These are phyloP conservation scores for Gloeostereum incarnatum DNA, from an alignment of 768 basidiomycete genomes.

Conservation along the genomic window DNA sequence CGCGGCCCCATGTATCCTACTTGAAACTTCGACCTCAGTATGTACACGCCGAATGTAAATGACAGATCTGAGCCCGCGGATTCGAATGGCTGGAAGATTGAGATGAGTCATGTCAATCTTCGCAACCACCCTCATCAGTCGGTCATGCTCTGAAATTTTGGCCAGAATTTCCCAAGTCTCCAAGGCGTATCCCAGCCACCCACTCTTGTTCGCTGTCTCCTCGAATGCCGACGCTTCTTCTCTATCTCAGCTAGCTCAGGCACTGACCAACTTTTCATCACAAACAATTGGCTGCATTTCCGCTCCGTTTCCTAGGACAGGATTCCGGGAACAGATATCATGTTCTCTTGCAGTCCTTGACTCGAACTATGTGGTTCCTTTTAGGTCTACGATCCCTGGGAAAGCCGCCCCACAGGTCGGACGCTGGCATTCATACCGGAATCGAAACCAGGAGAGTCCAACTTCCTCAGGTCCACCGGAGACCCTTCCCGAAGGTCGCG, in stretches of 20 bases:
- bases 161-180: constrained; percentile 22
- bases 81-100: too few species aligned
- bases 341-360: constrained; percentile 56
- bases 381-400: constrained; percentile 59
- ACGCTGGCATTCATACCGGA: constrained; percentile 56
- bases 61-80: too few species aligned
- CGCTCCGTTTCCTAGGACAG: constrained; percentile 29
- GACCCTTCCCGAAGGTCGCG: constrained; percentile 9
- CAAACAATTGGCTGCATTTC: constrained; percentile 56
- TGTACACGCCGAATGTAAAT: too few species aligned
- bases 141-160: constrained; percentile 24
- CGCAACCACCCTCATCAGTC: constrained; percentile 29
- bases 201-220: constrained; percentile 43
- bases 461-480: constrained; percentile 8
- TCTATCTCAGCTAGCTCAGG: constrained; percentile 28
- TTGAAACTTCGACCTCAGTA: too few species aligned
- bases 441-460: constrained; percentile 17
- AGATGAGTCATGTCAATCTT: constrained; percentile 25
- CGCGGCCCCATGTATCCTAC: too few species aligned
- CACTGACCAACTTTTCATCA: constrained; percentile 28
- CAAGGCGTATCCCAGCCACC: constrained; percentile 21
- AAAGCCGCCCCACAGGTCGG: constrained; percentile 54
- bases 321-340: constrained; percentile 20
- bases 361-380: constrained; percentile 29
- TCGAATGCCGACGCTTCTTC: constrained; percentile 26